Percentiles rank a stretch among this genome's conserved stretches.
Conservation (phyloP, 306 rosid genomes). For the Bauhinia variegata region DNA sequence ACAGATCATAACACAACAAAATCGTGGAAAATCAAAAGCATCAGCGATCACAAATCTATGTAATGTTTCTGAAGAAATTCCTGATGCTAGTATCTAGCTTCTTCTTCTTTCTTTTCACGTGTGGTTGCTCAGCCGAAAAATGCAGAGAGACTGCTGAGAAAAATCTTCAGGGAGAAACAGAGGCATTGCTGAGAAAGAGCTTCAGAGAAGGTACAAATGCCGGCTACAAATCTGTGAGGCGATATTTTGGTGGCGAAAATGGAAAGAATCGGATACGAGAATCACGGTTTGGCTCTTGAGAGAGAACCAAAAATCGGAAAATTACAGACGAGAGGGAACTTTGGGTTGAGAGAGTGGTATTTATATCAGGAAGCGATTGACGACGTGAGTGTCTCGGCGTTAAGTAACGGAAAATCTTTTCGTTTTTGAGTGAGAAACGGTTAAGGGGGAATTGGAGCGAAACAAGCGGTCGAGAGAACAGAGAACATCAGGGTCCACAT, state of each 20-base stretch:
- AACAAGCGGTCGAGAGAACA: constrained; percentile 55
- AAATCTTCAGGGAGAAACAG: constrained; percentile 14
- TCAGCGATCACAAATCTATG: not conserved
- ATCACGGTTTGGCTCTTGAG: constrained; percentile 29
- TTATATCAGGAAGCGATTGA: constrained; percentile 52
- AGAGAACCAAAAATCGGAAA: constrained; percentile 31
- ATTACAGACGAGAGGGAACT: constrained; percentile 32
- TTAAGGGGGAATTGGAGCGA: constrained; percentile 26
- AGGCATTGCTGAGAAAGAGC: not conserved
- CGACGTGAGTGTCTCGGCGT: constrained; percentile 52
- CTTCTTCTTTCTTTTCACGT: not conserved
- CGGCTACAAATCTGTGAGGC: constrained; percentile 14
- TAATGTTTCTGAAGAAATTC: not conserved
- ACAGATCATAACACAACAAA: constrained; percentile 3
- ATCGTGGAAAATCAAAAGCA: not conserved
- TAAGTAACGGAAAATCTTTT: constrained; percentile 58
- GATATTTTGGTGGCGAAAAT: constrained; percentile 21
- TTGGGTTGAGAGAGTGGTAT: constrained; percentile 35
- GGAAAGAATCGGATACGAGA: constrained; percentile 31
- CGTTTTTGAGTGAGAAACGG: constrained; percentile 27
- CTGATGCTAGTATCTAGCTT: not conserved
- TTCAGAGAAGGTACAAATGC: constrained; percentile 19
- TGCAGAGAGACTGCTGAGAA: not conserved
- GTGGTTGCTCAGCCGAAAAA: not conserved
- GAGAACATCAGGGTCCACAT: constrained; percentile 66